Conservation (phyloP, 2,329 filamentous ascomycete species). For the Lecanicillium sp. region DNA sequence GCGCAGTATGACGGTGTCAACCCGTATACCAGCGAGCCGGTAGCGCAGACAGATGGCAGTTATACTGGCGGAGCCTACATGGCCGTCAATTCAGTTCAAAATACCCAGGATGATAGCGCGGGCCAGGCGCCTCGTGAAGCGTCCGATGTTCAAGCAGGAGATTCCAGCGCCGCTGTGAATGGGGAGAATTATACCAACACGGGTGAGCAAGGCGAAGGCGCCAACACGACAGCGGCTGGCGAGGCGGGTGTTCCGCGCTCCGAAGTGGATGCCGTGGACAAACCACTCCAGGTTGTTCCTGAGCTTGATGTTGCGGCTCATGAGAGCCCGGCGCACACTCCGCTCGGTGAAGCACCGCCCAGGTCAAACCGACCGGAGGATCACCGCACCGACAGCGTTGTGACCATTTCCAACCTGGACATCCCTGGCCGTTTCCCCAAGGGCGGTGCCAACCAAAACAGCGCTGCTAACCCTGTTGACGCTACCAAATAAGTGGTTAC, state of each 20-base stretch:
- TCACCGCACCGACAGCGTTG: conserved; percentile 34
- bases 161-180: conserved; percentile 4
- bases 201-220: background rate
- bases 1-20: conserved; percentile 49
- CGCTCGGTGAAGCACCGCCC: conserved; percentile 7
- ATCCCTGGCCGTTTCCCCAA: conserved; percentile 61
- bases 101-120: conserved; percentile 1
- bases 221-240: conserved; percentile 1
- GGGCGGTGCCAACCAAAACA: conserved; percentile 35
- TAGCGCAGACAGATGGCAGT: conserved; percentile 14
- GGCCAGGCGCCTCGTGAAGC: conserved; percentile 7
- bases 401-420: conserved; percentile 57
- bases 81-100: no score
- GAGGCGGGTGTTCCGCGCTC: background rate
- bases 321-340: conserved; percentile 4
- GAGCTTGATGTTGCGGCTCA: conserved; percentile 12
- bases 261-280: conserved; percentile 2
- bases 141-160: conserved; percentile 1
- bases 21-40: conserved; percentile 44
- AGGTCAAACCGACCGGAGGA: conserved; percentile 10
- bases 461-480: conserved; percentile 28
- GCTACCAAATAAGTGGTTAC: conserved; percentile 41
- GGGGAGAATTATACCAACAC: conserved; percentile 11
- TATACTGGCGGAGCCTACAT: no score
- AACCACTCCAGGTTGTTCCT: conserved; percentile 9